A percentile compares a stretch with the other conserved stretches of the same genome.
Evolutionary conservation across 345 rosid genomes (phyloP).

Genomic region (Kernera saxatilis): DNA sequence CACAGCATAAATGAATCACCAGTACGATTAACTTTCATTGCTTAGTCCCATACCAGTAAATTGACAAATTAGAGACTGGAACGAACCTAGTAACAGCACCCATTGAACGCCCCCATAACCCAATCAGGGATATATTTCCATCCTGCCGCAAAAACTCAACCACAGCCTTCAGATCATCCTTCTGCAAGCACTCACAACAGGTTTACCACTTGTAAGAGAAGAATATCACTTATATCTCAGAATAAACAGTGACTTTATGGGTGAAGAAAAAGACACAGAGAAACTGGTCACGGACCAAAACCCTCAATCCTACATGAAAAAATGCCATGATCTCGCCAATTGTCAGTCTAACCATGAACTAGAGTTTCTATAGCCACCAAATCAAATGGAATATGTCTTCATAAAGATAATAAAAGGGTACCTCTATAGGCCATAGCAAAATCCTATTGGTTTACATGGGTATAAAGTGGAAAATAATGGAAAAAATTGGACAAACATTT

Average conservation of each 20-base stretch:
- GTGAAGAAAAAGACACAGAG: neutral
- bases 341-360: constrained; percentile 4
- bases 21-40: neutral
- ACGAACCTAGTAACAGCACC: constrained; percentile 87
- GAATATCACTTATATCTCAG: neutral
- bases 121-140: constrained; percentile 87
- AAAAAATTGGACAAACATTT: neutral
- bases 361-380: neutral
- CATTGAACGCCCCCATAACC: constrained; percentile 97
- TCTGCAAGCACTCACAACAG: constrained; percentile 45
- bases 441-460: neutral
- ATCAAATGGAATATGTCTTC: neutral
- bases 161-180: constrained; percentile 79
- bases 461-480: neutral
- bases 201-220: neutral
- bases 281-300: neutral
- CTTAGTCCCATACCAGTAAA: neutral
- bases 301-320: neutral
- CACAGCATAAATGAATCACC: neutral
- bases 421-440: neutral
- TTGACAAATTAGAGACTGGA: constrained; percentile 1
- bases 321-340: neutral
- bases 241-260: neutral
- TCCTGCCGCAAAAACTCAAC: constrained; percentile 80
- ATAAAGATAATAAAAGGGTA: neutral